Conservation (phyloP, 2,329 filamentous ascomycete species). For the Aspergillus persii region DNA sequence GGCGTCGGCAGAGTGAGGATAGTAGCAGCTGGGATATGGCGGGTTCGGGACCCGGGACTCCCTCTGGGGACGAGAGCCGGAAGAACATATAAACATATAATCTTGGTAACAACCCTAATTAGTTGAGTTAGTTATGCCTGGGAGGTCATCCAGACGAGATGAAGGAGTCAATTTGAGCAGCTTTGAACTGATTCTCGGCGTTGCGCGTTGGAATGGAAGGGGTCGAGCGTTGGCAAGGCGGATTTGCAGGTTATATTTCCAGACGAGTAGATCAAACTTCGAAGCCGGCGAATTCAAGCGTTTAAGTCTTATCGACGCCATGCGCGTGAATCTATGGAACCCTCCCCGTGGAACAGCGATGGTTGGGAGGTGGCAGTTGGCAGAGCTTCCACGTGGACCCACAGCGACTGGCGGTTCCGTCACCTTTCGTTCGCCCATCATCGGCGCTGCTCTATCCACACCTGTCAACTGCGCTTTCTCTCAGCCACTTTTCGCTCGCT, state of each 20-base stretch:
- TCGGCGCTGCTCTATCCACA: not conserved
- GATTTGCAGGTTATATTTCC: not conserved
- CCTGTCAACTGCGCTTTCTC: not conserved
- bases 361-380: not conserved
- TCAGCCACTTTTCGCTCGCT: not conserved
- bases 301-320: too few relatives aligned
- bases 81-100: slow-evolving; percentile 38
- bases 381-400: not conserved
- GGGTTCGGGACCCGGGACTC: slow-evolving; percentile 38
- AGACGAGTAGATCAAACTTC: not conserved
- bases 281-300: not conserved
- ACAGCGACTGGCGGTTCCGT: not conserved
- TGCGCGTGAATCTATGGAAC: too few relatives aligned
- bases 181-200: not conserved
- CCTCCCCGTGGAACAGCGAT: not conserved
- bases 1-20: slow-evolving; percentile 51
- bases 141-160: too few relatives aligned
- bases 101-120: not conserved
- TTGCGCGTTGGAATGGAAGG: not conserved
- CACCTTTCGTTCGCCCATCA: not conserved
- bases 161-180: not conserved
- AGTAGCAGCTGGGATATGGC: slow-evolving; percentile 40
- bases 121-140: too few relatives aligned
- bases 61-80: slow-evolving; percentile 34
- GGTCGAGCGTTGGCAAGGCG: not conserved